Base-by-base conservation (phyloP, 805 yeast genomes). In the Schwanniomyces yamadae region DNA sequence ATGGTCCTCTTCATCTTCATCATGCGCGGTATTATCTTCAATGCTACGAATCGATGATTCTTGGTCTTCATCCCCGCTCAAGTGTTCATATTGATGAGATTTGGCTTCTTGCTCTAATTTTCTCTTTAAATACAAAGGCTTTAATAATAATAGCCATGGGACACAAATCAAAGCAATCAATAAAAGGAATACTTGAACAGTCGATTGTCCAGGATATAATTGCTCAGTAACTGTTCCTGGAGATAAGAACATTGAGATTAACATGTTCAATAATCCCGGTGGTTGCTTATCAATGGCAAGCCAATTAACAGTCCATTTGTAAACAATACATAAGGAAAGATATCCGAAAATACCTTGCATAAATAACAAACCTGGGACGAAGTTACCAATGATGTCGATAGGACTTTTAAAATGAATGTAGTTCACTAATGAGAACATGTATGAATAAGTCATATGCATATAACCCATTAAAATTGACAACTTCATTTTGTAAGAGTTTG, bases 321-420 rank as follows among this genome's bases (percentile, higher is more conserved):
- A 91, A 20, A 93, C 75, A 48, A 93, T 93, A 40, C 88, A 75
- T 46, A 90, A 59, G 0, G 95, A 77, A 42, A 93, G 71, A 59
- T 93, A 93, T 24, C 99, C 99, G 57, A 93, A 93, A 30, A 93
- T 91, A 34, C 95, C 84, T 63, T 89, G 95, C 96, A 93, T 88
- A 63, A 93, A 93, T 32, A 93, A 67, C 38, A 93, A 69, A 24
- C 98, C 96, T 1, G 99, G 99, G 40, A 91, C 72, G 55, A 93
- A 93, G 65, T 91, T 93, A 41, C 98, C 98, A 50, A 84, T 63
- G 28, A 93, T 79, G 57, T 93, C 97, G 47, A 93, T 79, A 31
- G 61, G 59, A 24, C 89, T 82, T 28, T 80, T 67, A 70, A 79
- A 87, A 57, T 75, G 75, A 21, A 76, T 50, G 50, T 82, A 82